Conservation (phyloP, 2,329 filamentous ascomycete genomes). For the Aspergillus intermedius region DNA sequence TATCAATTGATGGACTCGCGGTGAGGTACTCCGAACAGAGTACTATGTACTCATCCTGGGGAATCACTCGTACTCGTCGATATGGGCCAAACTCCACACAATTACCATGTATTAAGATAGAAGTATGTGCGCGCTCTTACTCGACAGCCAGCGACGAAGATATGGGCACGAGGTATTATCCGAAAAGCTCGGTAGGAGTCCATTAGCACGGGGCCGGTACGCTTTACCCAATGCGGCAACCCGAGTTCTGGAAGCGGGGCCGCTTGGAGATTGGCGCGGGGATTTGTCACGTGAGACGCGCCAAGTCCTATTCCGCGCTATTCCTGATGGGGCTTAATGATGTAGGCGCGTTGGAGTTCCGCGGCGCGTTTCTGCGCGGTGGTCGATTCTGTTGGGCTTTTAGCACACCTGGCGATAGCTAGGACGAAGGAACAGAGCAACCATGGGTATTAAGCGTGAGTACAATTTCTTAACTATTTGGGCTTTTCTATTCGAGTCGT, state of each 20-base stretch:
- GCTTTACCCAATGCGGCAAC: background rate
- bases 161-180: background rate
- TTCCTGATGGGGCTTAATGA: conserved; percentile 14
- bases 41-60: background rate
- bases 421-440: conserved; percentile 5
- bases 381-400: background rate
- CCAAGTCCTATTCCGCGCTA: conserved; percentile 3
- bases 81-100: background rate
- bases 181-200: conserved; percentile 1
- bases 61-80: background rate
- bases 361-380: conserved; percentile 11
- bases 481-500: background rate
- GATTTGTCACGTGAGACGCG: conserved; percentile 13
- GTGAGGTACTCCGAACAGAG: background rate
- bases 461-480: conserved; percentile 3
- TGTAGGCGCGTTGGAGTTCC: conserved; percentile 12
- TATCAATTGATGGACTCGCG: background rate
- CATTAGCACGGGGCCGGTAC: background rate
- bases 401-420: background rate
- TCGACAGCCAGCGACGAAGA: too few species aligned
- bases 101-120: too few species aligned
- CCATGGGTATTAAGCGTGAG: conserved; percentile 49
- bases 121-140: too few species aligned
- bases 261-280: background rate
- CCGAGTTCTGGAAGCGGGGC: too few species aligned